Conservation (phyloP, 2,329 filamentous ascomycete genomes). For the Aspergillus costaricaensis region DNA sequence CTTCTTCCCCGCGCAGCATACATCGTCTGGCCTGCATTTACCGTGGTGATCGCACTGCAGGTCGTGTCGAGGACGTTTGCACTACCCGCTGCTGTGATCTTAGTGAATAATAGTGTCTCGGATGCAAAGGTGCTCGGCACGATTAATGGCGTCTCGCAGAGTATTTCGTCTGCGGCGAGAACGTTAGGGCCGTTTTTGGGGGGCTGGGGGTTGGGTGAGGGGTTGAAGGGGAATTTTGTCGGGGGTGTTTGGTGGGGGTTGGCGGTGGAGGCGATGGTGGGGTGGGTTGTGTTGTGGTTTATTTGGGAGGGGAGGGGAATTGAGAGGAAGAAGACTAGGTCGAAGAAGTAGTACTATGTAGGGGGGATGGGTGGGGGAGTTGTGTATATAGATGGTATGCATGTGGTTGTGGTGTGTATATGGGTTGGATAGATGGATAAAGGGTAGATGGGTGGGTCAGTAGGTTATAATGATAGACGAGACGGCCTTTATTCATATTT, state of each 20-base stretch:
- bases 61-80: slow-evolving; percentile 73
- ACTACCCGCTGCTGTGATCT: slow-evolving; percentile 59
- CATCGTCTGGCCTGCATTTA: slow-evolving; percentile 66
- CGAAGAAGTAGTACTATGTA: slow-evolving; percentile 21
- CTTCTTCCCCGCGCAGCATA: slow-evolving; percentile 60
- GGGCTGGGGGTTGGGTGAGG: slow-evolving; percentile 57
- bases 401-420: not conserved
- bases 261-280: slow-evolving; percentile 56
- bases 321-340: slow-evolving; percentile 44
- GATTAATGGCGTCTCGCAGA: slow-evolving; percentile 61
- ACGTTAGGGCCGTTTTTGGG: slow-evolving; percentile 59
- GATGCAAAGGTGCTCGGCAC: slow-evolving; percentile 59
- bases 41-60: slow-evolving; percentile 65
- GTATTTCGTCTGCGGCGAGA: slow-evolving; percentile 55
- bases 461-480: too few species aligned
- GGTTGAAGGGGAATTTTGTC: slow-evolving; percentile 56
- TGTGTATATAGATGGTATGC: not conserved
- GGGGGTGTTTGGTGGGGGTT: slow-evolving; percentile 61
- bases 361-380: too few species aligned
- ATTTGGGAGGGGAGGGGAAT: slow-evolving; percentile 68
- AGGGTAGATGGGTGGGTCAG: too few species aligned
- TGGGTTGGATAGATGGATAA: not conserved
- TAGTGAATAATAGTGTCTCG: slow-evolving; percentile 63
- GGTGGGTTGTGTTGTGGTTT: slow-evolving; percentile 60
- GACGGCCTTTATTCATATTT: too few species aligned